Percentiles rank a stretch among this genome's conserved stretches.
phyloP scores from a whole-genome alignment of 345 rosid genomes.

The Citrus medica region DNA sequence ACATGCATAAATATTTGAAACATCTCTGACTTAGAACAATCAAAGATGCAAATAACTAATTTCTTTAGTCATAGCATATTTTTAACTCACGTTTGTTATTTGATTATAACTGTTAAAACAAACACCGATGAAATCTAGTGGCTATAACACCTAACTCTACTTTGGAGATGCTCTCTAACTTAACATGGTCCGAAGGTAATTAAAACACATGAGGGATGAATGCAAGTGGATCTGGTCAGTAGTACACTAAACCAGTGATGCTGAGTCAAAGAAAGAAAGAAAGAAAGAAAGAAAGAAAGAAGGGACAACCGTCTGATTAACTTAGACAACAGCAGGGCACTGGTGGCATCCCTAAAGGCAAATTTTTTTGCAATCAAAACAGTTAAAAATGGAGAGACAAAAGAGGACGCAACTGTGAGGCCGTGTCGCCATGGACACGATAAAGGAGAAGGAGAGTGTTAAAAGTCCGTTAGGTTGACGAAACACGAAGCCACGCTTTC shows the following conservation, averaged over 20 bases:
- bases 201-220: neutral
- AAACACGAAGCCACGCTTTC: conserved; percentile 23
- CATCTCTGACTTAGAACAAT: no score
- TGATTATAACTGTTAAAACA: no score
- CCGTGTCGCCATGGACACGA: conserved; percentile 1
- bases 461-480: conserved; percentile 29
- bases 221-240: neutral
- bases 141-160: no score
- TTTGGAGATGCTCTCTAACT: no score
- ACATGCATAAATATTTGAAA: no score
- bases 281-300: neutral
- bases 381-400: neutral
- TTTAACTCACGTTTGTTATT: no score
- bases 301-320: neutral
- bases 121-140: no score
- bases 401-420: conserved; percentile 1
- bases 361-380: no score
- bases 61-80: no score
- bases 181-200: neutral
- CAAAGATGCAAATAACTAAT: no score
- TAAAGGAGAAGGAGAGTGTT: neutral
- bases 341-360: neutral
- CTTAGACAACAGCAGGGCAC: no score
- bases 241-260: neutral
- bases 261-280: neutral